Evolutionary conservation across 306 rosid species (phyloP).

Genomic region (Alnus rubra): DNA sequence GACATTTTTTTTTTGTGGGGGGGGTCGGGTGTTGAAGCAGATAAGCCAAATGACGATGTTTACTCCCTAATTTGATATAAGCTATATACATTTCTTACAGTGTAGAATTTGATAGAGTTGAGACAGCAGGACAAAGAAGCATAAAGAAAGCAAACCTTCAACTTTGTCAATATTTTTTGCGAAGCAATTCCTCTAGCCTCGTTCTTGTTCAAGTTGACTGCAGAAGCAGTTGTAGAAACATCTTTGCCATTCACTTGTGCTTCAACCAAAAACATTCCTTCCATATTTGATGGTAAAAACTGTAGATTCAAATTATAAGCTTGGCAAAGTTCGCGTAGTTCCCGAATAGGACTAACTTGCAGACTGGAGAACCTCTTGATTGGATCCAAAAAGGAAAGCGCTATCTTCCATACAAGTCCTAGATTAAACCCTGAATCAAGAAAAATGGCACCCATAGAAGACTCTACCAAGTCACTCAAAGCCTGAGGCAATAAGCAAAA

Average conservation of each 20-base stretch:
- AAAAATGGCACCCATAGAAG: conserved; percentile 88
- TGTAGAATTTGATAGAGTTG: conserved; percentile 6
- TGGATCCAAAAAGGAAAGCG: conserved; percentile 76
- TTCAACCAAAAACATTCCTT: conserved; percentile 47
- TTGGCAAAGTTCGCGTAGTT: conserved; percentile 78
- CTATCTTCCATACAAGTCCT: conserved; percentile 64
- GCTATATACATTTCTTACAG: conserved; percentile 1
- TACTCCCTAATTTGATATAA: neutral
- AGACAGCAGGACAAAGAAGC: conserved; percentile 10
- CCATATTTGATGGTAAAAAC: conserved; percentile 28
- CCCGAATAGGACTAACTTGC: conserved; percentile 80
- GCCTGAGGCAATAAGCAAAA: conserved; percentile 55
- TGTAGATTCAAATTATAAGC: conserved; percentile 42
- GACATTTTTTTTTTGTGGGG: neutral
- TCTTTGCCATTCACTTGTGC: conserved; percentile 48
- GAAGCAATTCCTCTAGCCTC: conserved; percentile 66
- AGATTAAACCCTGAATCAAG: conserved; percentile 85
- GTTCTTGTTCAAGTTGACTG: conserved; percentile 45
- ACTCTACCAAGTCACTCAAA: conserved; percentile 88
- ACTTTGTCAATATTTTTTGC: conserved; percentile 36
- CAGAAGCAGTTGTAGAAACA: conserved; percentile 44
- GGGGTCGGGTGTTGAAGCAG: neutral
- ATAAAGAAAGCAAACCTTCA: conserved; percentile 53
- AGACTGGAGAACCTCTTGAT: conserved; percentile 65
- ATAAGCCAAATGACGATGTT: neutral